A percentile compares a stretch with the other conserved stretches of the same genome.
These are phyloP conservation scores for Pseudogymnoascus sp. DNA, from an alignment of 2,329 filamentous ascomycete species.

Conservation along the genomic window DNA sequence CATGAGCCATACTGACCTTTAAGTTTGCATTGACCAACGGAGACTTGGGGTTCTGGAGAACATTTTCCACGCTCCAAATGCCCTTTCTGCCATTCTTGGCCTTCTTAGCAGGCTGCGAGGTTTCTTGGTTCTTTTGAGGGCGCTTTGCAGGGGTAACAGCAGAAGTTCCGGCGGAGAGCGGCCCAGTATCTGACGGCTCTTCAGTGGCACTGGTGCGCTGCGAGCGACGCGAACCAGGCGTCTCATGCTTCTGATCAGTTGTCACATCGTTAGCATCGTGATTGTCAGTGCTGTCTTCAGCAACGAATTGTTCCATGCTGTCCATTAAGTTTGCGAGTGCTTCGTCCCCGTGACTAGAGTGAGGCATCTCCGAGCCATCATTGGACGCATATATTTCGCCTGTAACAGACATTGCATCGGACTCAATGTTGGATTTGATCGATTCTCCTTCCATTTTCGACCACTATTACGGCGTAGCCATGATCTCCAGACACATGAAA, in stretches of 20 bases:
- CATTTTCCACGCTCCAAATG: constrained; percentile 1
- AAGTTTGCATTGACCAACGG: background rate
- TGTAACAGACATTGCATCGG: background rate
- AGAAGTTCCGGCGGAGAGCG: background rate
- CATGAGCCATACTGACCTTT: background rate
- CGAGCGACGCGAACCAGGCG: background rate
- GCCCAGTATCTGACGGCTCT: background rate
- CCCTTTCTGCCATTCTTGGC: background rate
- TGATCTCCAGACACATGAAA: background rate
- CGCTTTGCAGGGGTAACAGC: background rate
- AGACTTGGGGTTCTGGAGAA: constrained; percentile 11
- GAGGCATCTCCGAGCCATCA: background rate
- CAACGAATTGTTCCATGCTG: constrained; percentile 3
- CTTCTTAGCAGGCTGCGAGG: background rate
- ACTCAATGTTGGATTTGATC: background rate
- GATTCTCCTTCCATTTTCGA: background rate
- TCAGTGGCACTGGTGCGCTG: background rate
- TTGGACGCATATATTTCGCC: background rate
- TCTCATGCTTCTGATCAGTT: constrained; percentile 3
- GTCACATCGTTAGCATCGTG: background rate
- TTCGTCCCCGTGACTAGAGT: background rate
- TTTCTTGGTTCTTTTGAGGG: background rate
- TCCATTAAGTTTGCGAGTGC: background rate
- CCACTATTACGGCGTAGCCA: background rate
- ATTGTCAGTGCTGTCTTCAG: background rate